A percentile compares a stretch with the other conserved stretches of the same genome.
Evolutionary conservation across 768 basidiomycete genomes (phyloP).

Genomic region (Holtermanniella nyarrowii): DNA sequence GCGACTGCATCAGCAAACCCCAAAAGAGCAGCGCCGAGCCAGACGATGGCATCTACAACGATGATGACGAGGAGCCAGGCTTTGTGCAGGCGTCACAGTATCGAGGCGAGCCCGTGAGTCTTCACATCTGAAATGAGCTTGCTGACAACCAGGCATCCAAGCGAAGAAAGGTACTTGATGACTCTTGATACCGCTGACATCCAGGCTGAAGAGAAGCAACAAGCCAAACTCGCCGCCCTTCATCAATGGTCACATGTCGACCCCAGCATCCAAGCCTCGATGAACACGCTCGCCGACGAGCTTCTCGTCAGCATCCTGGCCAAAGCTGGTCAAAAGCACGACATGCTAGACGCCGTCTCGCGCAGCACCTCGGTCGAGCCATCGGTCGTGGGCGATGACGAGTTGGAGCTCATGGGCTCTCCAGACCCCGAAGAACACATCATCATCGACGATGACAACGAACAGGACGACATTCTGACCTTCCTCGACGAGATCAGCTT

Average conservation of each 20-base stretch:
- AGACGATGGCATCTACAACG: constrained; percentile 10
- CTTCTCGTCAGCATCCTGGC: constrained; percentile 24
- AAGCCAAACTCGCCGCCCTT: constrained; percentile 37
- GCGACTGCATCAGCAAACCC: constrained; percentile 16
- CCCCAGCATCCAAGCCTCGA: constrained; percentile 14
- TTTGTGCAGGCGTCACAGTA: constrained; percentile 34
- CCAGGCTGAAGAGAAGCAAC: constrained; percentile 29
- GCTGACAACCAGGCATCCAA: constrained; percentile 22
- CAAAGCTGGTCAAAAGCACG: not conserved
- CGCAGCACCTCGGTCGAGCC: not conserved
- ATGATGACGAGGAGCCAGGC: constrained; percentile 13
- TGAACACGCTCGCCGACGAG: constrained; percentile 18
- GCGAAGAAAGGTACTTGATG: constrained; percentile 15
- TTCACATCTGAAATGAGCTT: not conserved
- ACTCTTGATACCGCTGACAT: not conserved
- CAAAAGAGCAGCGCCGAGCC: constrained; percentile 32
- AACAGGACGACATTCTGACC: constrained; percentile 4
- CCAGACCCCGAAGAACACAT: constrained; percentile 3
- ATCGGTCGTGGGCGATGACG: not conserved
- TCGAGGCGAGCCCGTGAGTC: constrained; percentile 34
- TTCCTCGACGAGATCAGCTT: constrained; percentile 10
- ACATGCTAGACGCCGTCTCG: not conserved
- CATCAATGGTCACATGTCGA: constrained; percentile 39
- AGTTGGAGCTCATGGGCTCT: constrained; percentile 1
- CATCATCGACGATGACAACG: constrained; percentile 1